phyloP scores from a whole-genome alignment of 2,329 filamentous ascomycete genomes.

The Pezizomycotina sp. region DNA sequence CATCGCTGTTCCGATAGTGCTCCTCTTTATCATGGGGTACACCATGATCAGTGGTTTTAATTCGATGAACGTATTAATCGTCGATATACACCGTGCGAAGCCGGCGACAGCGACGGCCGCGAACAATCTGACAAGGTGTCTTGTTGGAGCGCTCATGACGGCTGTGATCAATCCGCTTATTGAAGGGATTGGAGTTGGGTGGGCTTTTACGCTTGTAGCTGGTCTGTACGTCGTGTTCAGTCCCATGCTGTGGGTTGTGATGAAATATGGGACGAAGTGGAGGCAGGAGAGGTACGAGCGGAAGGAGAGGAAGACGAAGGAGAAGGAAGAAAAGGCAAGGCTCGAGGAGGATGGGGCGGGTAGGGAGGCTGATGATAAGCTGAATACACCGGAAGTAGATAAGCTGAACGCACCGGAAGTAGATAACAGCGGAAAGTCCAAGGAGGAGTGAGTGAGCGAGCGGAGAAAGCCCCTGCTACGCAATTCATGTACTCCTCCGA shows the following conservation, averaged over 20 bases:
- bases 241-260: constrained; percentile 36
- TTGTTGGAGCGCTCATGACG: constrained; percentile 43
- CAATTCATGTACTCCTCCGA: no score
- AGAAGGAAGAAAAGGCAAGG: constrained; percentile 1
- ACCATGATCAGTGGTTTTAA: constrained; percentile 46
- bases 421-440: no score
- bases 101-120: constrained; percentile 47
- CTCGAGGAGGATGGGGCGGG: no score
- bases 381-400: no score
- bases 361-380: no score
- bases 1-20: constrained; percentile 39
- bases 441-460: no score
- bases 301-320: not conserved
- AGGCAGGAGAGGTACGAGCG: constrained; percentile 33
- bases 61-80: constrained; percentile 45
- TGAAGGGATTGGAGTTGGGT: constrained; percentile 40
- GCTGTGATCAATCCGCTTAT: constrained; percentile 46
- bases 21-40: constrained; percentile 42
- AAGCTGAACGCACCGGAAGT: no score
- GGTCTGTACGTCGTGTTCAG: constrained; percentile 36
- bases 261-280: constrained; percentile 36
- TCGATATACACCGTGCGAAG: constrained; percentile 45
- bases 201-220: constrained; percentile 45
- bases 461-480: no score
- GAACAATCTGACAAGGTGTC: constrained; percentile 47